Conservation (phyloP, 345 rosid genomes). For the Punica granatum region DNA sequence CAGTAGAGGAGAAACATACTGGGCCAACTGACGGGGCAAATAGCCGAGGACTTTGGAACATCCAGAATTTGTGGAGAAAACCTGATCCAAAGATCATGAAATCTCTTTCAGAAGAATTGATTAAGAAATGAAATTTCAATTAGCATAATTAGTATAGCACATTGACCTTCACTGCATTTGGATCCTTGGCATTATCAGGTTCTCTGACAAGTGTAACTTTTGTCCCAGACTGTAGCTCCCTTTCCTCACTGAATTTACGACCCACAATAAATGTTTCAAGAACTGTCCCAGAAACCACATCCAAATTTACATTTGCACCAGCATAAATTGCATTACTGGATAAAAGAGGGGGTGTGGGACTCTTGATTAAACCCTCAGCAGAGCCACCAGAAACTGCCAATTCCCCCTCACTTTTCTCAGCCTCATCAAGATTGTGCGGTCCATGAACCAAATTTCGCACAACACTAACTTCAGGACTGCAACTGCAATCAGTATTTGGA, state of each 20-base stretch:
- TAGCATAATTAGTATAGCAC: slow-evolving; percentile 8
- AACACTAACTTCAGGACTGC: neutral
- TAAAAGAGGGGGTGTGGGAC: slow-evolving; percentile 15
- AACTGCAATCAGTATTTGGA: neutral
- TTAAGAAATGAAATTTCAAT: slow-evolving; percentile 3
- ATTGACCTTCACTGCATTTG: slow-evolving; percentile 66
- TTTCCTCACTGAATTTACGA: slow-evolving; percentile 65
- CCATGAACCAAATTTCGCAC: neutral
- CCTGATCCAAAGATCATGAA: slow-evolving; percentile 36
- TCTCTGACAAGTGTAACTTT: slow-evolving; percentile 57
- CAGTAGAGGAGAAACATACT: slow-evolving; percentile 60
- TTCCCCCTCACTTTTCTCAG: neutral
- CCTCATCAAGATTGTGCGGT: neutral
- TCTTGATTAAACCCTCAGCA: slow-evolving; percentile 8
- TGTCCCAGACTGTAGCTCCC: slow-evolving; percentile 35
- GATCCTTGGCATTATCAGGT: slow-evolving; percentile 63
- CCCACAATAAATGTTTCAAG: slow-evolving; percentile 79
- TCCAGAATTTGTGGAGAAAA: slow-evolving; percentile 42
- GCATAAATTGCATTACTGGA: neutral
- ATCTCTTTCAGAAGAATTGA: neutral
- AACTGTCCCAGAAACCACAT: slow-evolving; percentile 25
- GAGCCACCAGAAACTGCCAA: slow-evolving; percentile 8
- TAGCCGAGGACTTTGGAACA: slow-evolving; percentile 57
- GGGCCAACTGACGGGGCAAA: slow-evolving; percentile 71
- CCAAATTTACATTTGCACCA: slow-evolving; percentile 7